These are phyloP conservation scores for Chrysochromulina tobinii DNA, from an alignment of 78 protist species.

Conservation along the genomic window DNA sequence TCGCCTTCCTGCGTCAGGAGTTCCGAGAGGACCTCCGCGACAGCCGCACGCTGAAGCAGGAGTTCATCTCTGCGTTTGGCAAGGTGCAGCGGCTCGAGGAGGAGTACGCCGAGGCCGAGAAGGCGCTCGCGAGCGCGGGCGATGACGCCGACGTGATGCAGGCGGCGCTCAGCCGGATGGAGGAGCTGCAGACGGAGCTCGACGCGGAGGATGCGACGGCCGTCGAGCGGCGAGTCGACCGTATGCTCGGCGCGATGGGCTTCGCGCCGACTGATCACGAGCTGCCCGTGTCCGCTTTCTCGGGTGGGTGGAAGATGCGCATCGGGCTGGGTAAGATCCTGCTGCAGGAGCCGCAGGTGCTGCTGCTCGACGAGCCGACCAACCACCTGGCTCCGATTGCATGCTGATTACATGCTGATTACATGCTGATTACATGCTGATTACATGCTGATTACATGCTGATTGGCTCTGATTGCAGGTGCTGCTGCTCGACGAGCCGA, in stretches of 20 bases:
- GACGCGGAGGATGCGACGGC: neutral
- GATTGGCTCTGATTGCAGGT: neutral
- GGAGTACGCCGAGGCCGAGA: neutral
- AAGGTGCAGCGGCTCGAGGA: neutral
- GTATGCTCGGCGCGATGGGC: constrained; percentile 12
- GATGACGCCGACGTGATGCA: constrained; percentile 37
- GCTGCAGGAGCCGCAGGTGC: constrained; percentile 11
- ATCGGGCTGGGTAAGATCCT: constrained; percentile 55
- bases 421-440: too few relatives aligned
- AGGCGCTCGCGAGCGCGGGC: neutral
- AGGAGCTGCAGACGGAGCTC: neutral
- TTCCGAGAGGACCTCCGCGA: constrained; percentile 24
- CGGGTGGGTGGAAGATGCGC: constrained; percentile 68
- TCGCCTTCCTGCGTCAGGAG: constrained; percentile 41
- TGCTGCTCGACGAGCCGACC: constrained; percentile 60
- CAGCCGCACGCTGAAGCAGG: constrained; percentile 16
- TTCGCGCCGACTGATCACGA: neutral
- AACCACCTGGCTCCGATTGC: constrained; percentile 39
- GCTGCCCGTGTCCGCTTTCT: constrained; percentile 12
- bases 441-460: too few relatives aligned
- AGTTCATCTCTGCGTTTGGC: constrained; percentile 11
- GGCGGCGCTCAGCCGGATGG: neutral
- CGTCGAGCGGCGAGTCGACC: neutral
- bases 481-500: constrained; percentile 58
- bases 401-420: too few relatives aligned